Evolutionary conservation across 169 alveolate species (phyloP).

Genomic region (Cryptosporidium sp.): DNA sequence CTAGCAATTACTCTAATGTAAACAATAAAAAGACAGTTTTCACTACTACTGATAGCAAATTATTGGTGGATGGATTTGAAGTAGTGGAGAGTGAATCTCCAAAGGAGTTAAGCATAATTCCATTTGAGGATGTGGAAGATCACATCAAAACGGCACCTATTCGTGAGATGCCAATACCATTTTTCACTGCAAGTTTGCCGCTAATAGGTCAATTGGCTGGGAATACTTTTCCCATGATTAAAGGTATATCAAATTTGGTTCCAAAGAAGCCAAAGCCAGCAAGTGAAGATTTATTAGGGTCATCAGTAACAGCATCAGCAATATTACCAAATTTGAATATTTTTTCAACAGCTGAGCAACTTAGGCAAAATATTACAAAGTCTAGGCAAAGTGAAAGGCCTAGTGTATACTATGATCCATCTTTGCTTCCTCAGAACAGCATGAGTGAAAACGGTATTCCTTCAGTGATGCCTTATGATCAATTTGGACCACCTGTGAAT

Average conservation of each 20-base stretch:
- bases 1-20: neutral
- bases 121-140: constrained; percentile 49
- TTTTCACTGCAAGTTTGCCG: constrained; percentile 59
- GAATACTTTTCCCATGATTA: constrained; percentile 40
- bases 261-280: constrained; percentile 18
- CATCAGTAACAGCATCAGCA: constrained; percentile 52
- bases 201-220: constrained; percentile 60
- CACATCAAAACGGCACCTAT: constrained; percentile 33
- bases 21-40: constrained; percentile 8
- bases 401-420: constrained; percentile 40
- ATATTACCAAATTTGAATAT: constrained; percentile 48
- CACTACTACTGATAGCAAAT: constrained; percentile 10
- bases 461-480: constrained; percentile 48
- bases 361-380: constrained; percentile 47
- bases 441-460: constrained; percentile 7
- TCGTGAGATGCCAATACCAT: constrained; percentile 65
- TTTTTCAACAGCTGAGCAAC: constrained; percentile 66
- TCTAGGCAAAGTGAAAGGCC: constrained; percentile 33
- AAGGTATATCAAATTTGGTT: constrained; percentile 23
- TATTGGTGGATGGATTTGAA: constrained; percentile 7
- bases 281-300: neutral
- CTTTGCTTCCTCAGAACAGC: constrained; percentile 22
- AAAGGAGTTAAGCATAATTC: constrained; percentile 13
- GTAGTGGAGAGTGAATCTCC: constrained; percentile 6
- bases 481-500: constrained; percentile 30